A percentile compares a stretch with the other conserved stretches of the same genome.
phyloP scores from a whole-genome alignment of 768 basidiomycete species.

The Hygrophorus russula region DNA sequence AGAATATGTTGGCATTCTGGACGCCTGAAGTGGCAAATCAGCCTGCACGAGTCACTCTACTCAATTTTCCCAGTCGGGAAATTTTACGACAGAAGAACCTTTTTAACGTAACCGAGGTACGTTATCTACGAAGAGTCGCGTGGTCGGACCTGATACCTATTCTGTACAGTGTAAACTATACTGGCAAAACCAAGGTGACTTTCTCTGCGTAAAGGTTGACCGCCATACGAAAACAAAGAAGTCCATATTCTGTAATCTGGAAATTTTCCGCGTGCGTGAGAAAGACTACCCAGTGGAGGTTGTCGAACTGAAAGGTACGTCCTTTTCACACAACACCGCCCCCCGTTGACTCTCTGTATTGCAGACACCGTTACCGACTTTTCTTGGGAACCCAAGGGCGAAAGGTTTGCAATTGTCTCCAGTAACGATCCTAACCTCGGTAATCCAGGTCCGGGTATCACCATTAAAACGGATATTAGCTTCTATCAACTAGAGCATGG shows the following conservation, averaged over 20 bases:
- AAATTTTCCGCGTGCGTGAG: constrained; percentile 95
- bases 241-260: constrained; percentile 94
- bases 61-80: constrained; percentile 76
- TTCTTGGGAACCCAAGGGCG: constrained; percentile 98
- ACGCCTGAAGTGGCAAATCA: constrained; percentile 94
- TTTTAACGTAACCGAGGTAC: constrained; percentile 93
- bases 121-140: constrained; percentile 15
- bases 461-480: constrained; percentile 92
- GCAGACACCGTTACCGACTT: constrained; percentile 91
- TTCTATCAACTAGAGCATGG: constrained; percentile 90
- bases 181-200: constrained; percentile 98
- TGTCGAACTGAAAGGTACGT: constrained; percentile 85
- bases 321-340: not conserved
- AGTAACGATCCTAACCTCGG: constrained; percentile 90
- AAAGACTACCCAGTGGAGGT: constrained; percentile 98
- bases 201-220: constrained; percentile 97
- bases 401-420: constrained; percentile 92
- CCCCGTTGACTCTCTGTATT: constrained; percentile 8
- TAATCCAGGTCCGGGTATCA: constrained; percentile 80
- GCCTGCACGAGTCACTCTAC: constrained; percentile 91
- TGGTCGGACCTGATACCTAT: not conserved
- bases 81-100: constrained; percentile 91
- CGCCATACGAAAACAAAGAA: constrained; percentile 98
- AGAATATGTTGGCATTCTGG: constrained; percentile 97
- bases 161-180: constrained; percentile 78